Percentiles rank a stretch among this genome's conserved stretches.
Conservation (phyloP, 345 rosid genomes). For the Nasturtium officinale region DNA sequence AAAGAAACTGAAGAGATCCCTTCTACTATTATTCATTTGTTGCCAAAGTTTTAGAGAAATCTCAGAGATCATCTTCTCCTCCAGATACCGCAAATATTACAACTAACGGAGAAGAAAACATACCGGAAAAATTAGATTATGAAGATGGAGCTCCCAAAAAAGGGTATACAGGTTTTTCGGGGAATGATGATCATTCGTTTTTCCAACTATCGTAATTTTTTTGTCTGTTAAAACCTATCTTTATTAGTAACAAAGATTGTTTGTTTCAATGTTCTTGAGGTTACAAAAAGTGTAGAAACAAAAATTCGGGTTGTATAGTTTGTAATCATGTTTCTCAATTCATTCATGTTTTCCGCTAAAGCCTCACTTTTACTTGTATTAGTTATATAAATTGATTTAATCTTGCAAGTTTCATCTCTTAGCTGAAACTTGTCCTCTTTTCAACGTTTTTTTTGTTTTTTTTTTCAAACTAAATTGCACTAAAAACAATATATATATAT, state of each 20-base stretch:
- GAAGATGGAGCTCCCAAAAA: slow-evolving; percentile 20
- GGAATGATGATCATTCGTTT: slow-evolving; percentile 35
- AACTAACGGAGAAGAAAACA: slow-evolving; percentile 7
- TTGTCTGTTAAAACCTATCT: slow-evolving; percentile 14
- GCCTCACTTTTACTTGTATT: not conserved
- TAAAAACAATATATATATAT: no score
- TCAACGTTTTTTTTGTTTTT: no score
- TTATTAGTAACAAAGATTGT: slow-evolving; percentile 28
- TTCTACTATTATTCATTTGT: slow-evolving; percentile 39
- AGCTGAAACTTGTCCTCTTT: no score
- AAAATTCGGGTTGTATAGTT: slow-evolving; percentile 41
- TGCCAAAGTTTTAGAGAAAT: slow-evolving; percentile 33
- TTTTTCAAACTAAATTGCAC: no score
- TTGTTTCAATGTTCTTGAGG: slow-evolving; percentile 34
- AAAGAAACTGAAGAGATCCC: slow-evolving; percentile 44
- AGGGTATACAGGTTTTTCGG: slow-evolving; percentile 35
- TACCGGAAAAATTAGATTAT: slow-evolving; percentile 9
- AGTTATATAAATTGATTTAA: no score
- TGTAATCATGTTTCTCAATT: slow-evolving; percentile 31
- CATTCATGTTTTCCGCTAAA: slow-evolving; percentile 6
- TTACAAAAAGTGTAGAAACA: slow-evolving; percentile 38
- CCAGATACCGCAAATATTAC: slow-evolving; percentile 36
- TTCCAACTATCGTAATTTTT: slow-evolving; percentile 5
- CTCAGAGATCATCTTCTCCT: slow-evolving; percentile 41
- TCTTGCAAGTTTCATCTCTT: no score